These are phyloP conservation scores for Tolypocladium endophyticum DNA, from an alignment of 2,329 filamentous ascomycete genomes.

Conservation along the genomic window DNA sequence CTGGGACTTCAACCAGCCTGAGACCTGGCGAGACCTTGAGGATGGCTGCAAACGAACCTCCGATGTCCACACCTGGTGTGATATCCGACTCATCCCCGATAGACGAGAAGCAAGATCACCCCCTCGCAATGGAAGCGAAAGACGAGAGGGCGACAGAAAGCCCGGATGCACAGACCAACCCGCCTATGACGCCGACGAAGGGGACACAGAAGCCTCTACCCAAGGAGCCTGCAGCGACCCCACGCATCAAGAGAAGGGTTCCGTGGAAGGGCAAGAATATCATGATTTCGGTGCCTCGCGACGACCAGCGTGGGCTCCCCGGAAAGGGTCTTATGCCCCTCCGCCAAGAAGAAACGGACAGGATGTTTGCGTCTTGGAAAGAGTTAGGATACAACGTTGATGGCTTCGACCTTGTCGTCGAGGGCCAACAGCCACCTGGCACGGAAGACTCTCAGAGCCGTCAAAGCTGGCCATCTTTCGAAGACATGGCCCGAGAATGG, in stretches of 20 bases:
- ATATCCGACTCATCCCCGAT: conserved; percentile 10
- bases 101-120: conserved; percentile 12
- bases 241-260: conserved; percentile 59
- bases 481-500: conserved; percentile 48
- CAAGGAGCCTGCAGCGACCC: conserved; percentile 33
- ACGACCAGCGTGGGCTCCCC: conserved; percentile 52
- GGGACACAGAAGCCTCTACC: conserved; percentile 23
- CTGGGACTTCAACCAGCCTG: conserved; percentile 14
- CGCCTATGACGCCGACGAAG: conserved; percentile 24
- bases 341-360: conserved; percentile 41
- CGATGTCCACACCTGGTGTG: conserved; percentile 1
- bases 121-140: conserved; percentile 2
- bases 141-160: conserved; percentile 1
- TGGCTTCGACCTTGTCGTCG: conserved; percentile 57
- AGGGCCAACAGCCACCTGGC: conserved; percentile 24
- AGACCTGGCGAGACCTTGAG: conserved; percentile 17
- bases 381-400: conserved; percentile 57
- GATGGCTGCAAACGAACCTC: conserved; percentile 19
- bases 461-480: conserved; percentile 53
- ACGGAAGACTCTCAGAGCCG: conserved; percentile 51
- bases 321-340: conserved; percentile 45
- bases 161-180: conserved; percentile 16
- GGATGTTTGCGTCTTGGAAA: conserved; percentile 57
- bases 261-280: conserved; percentile 69
- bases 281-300: conserved; percentile 56